These are phyloP conservation scores for Fusarium sp. DNA, from an alignment of 2,329 filamentous ascomycete species.

Conservation along the genomic window DNA sequence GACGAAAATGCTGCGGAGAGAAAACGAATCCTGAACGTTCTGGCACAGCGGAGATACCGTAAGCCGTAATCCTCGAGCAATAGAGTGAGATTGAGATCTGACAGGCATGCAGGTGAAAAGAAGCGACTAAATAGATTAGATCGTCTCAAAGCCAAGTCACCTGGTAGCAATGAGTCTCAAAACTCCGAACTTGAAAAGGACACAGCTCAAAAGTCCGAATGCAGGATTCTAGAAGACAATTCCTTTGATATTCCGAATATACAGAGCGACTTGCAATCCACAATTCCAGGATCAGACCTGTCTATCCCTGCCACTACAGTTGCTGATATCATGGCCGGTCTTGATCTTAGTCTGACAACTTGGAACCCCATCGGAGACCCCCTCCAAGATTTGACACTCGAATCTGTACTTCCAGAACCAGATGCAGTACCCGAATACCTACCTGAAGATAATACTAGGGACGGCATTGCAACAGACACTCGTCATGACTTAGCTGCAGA, in stretches of 20 bases:
- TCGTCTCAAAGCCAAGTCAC: constrained; percentile 43
- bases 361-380: constrained; percentile 44
- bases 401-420: constrained; percentile 33
- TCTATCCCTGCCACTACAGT: constrained; percentile 13
- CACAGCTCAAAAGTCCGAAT: neutral
- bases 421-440: constrained; percentile 19
- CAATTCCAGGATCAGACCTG: neutral
- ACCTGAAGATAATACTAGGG: constrained; percentile 13
- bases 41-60: constrained; percentile 68
- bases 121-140: constrained; percentile 43
- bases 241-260: constrained; percentile 6
- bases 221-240: constrained; percentile 16
- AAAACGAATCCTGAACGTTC: constrained; percentile 65
- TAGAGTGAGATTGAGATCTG: neutral
- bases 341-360: constrained; percentile 41
- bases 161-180: constrained; percentile 7
- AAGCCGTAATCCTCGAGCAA: constrained; percentile 7
- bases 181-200: neutral
- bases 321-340: constrained; percentile 32
- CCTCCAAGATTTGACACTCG: constrained; percentile 31
- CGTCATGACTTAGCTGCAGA: neutral
- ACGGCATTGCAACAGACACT: neutral
- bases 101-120: constrained; percentile 48
- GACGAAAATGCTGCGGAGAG: constrained; percentile 65
- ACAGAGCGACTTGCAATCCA: neutral